Conservation (phyloP, 495 filamentous ascomycete species). For the Penicillium nucicola region DNA sequence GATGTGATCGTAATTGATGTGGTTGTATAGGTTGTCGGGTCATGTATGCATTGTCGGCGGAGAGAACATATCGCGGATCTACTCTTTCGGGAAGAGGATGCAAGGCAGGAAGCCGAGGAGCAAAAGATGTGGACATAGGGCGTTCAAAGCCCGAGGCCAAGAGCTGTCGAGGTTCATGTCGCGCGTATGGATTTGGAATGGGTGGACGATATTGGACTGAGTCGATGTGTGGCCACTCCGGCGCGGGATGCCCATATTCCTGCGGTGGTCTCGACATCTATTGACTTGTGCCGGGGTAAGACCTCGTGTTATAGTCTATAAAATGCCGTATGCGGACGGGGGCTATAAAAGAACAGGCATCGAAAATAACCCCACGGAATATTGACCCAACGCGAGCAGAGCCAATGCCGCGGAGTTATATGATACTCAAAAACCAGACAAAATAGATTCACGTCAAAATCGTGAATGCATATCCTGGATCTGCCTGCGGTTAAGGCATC, state of each 20-base stretch:
- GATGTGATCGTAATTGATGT: constrained; percentile 16
- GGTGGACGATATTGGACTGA: constrained; percentile 9
- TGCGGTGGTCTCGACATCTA: constrained; percentile 28
- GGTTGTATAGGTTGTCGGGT: constrained; percentile 19
- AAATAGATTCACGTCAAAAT: background rate
- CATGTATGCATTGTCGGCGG: constrained; percentile 20
- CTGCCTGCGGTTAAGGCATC: constrained; percentile 18
- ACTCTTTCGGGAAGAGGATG: constrained; percentile 13
- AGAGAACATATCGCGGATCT: constrained; percentile 26
- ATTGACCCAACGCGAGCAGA: constrained; percentile 9
- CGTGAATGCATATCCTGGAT: constrained; percentile 24
- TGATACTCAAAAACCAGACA: constrained; percentile 2
- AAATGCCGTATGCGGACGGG: constrained; percentile 11
- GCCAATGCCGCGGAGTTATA: constrained; percentile 10
- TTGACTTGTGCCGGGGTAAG: constrained; percentile 10
- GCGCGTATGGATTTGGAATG: constrained; percentile 14
- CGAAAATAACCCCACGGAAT: constrained; percentile 14
- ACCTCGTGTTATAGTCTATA: constrained; percentile 14
- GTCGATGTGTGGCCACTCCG: constrained; percentile 14
- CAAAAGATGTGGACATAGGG: constrained; percentile 10
- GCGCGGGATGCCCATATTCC: constrained; percentile 20
- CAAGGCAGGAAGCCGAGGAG: constrained; percentile 15
- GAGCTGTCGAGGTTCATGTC: constrained; percentile 20
- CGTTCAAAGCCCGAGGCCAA: constrained; percentile 19
- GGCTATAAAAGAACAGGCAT: constrained; percentile 13